phyloP scores from a whole-genome alignment of 805 yeast species.

The Nakazawaea wickerhamii region DNA sequence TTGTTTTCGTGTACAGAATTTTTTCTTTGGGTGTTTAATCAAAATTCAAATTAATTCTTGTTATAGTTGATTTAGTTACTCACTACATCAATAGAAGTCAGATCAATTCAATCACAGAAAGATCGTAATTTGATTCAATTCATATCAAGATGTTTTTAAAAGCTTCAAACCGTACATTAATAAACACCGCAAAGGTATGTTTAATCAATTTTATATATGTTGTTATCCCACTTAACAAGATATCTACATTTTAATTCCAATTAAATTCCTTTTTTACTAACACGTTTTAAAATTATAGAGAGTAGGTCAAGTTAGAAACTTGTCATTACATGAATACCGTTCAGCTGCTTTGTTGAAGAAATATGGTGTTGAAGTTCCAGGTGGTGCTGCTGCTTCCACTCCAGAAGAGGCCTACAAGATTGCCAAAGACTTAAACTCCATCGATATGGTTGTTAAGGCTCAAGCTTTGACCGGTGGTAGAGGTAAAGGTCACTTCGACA shows the following conservation, averaged over 20 bases:
- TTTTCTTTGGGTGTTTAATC: neutral
- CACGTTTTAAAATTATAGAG: neutral
- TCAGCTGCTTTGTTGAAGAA: conserved; percentile 79
- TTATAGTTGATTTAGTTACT: neutral
- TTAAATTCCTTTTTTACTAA: neutral
- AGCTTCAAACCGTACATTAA: conserved; percentile 12
- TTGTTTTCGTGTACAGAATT: neutral
- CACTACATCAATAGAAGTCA: neutral
- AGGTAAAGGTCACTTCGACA: conserved; percentile 97
- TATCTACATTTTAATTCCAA: neutral
- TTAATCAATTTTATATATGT: neutral
- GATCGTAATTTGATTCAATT: neutral
- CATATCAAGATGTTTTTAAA: conserved; percentile 13
- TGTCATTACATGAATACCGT: conserved; percentile 94
- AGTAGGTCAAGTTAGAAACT: conserved; percentile 45
- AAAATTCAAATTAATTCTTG: neutral
- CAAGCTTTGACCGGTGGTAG: conserved; percentile 99
- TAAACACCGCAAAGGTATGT: conserved; percentile 12
- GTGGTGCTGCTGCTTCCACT: conserved; percentile 86
- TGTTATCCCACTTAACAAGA: too few relatives aligned
- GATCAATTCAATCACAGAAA: neutral
- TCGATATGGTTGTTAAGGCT: conserved; percentile 92
- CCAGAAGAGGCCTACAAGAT: conserved; percentile 82
- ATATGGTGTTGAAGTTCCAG: conserved; percentile 88
- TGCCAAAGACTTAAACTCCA: conserved; percentile 70